phyloP scores from a whole-genome alignment of 768 basidiomycete species.

The Leccinum truebloodii region DNA sequence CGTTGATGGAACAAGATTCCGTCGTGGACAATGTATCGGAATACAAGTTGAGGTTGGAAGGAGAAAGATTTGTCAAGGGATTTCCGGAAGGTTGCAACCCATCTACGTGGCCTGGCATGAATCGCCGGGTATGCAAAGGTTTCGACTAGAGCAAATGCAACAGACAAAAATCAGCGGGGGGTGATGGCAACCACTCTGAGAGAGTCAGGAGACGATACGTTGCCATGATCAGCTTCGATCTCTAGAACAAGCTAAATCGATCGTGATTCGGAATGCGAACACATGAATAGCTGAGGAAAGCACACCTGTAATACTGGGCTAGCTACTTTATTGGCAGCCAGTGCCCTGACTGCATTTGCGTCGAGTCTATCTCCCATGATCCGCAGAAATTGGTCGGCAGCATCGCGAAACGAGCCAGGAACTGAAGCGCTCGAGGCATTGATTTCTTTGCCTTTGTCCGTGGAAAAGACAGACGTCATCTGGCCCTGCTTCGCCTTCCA shows the following conservation, averaged over 20 bases:
- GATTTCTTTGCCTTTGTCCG: conserved; percentile 41
- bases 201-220: conserved; percentile 60
- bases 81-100: too few relatives aligned
- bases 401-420: conserved; percentile 52
- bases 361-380: conserved; percentile 52
- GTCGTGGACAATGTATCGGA: too few relatives aligned
- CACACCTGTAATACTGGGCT: conserved; percentile 74
- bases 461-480: conserved; percentile 76
- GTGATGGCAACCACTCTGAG: too few relatives aligned
- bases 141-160: too few relatives aligned
- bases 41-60: too few relatives aligned
- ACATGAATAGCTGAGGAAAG: conserved; percentile 9
- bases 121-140: too few relatives aligned
- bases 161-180: too few relatives aligned
- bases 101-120: too few relatives aligned
- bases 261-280: conserved; percentile 10
- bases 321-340: conserved; percentile 75
- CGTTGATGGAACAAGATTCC: too few relatives aligned
- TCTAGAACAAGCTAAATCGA: conserved; percentile 70
- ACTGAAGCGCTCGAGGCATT: conserved; percentile 22
- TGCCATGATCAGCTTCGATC: conserved; percentile 69
- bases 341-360: conserved; percentile 73
- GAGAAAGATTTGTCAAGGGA: too few relatives aligned
- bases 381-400: conserved; percentile 49
- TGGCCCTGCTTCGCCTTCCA: conserved; percentile 82